Evolutionary conservation across 192 early-diverging fungal genomes (phyloP).

Genomic region (Umbelopsis isabellina): DNA sequence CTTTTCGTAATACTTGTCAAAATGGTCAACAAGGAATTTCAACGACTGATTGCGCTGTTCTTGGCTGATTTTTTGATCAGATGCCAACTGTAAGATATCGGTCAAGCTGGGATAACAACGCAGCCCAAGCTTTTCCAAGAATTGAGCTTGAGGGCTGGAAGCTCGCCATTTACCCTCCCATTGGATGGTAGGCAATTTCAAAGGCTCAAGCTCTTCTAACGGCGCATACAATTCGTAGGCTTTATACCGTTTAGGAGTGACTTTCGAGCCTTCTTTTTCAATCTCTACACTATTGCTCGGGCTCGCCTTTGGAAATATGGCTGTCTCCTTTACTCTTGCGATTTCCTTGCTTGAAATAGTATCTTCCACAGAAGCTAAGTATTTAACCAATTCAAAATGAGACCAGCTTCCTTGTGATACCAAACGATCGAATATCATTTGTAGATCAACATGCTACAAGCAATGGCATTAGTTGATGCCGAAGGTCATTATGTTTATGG

Average conservation of each 20-base stretch:
- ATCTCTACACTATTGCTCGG: conserved; percentile 13
- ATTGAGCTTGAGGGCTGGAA: conserved; percentile 45
- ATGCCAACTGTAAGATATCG: conserved; percentile 43
- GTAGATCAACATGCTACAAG: conserved; percentile 75
- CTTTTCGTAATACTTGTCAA: conserved; percentile 54
- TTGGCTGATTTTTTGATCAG: conserved; percentile 26
- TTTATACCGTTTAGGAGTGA: conserved; percentile 48
- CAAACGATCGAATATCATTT: conserved; percentile 82
- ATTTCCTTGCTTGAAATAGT: conserved; percentile 67
- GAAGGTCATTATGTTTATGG: background rate
- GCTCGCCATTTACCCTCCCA: conserved; percentile 64
- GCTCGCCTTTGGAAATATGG: conserved; percentile 70
- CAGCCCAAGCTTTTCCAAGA: conserved; percentile 56
- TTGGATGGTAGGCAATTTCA: conserved; percentile 69
- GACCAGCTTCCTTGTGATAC: conserved; percentile 78
- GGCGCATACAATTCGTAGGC: conserved; percentile 74
- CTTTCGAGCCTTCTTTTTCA: conserved; percentile 29
- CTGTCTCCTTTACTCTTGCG: conserved; percentile 58
- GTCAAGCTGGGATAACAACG: conserved; percentile 43
- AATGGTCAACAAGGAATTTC: conserved; percentile 73
- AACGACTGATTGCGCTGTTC: conserved; percentile 56
- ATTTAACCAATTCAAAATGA: conserved; percentile 81
- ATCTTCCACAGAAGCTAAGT: conserved; percentile 70
- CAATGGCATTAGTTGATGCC: background rate
- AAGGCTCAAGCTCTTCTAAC: conserved; percentile 50